These are phyloP conservation scores for Pisolithus orientalis DNA, from an alignment of 768 basidiomycete genomes.

Conservation along the genomic window DNA sequence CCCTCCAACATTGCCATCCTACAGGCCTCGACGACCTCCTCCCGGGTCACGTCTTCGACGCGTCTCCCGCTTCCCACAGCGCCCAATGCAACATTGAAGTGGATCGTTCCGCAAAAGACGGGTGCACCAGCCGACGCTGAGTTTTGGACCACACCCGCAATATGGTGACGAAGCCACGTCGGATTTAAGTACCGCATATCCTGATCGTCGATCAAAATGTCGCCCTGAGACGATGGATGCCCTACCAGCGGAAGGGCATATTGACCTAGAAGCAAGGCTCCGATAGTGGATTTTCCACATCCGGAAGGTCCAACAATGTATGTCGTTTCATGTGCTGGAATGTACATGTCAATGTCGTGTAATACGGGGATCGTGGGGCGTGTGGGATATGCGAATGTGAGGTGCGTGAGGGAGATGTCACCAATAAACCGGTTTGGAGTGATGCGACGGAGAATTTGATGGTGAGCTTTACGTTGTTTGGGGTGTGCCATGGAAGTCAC, in stretches of 20 bases:
- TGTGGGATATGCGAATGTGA: slow-evolving; percentile 71
- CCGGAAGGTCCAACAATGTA: slow-evolving; percentile 79
- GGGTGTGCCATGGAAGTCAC: background rate
- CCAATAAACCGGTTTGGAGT: slow-evolving; percentile 59
- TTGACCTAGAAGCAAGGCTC: slow-evolving; percentile 60
- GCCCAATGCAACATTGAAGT: slow-evolving; percentile 84
- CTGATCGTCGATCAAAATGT: slow-evolving; percentile 76
- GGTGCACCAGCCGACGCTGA: slow-evolving; percentile 40
- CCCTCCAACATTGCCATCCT: slow-evolving; percentile 82
- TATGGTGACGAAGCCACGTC: slow-evolving; percentile 56
- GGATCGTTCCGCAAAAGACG: slow-evolving; percentile 71
- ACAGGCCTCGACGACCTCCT: slow-evolving; percentile 78
- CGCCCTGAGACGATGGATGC: slow-evolving; percentile 31
- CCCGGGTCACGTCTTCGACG: slow-evolving; percentile 48
- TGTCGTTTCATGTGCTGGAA: slow-evolving; percentile 67
- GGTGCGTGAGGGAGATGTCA: slow-evolving; percentile 55
- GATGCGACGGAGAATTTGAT: slow-evolving; percentile 51
- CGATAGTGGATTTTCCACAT: slow-evolving; percentile 70
- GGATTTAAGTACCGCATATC: slow-evolving; percentile 70
- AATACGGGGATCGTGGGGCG: slow-evolving; percentile 59
- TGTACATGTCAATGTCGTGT: slow-evolving; percentile 53
- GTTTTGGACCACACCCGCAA: slow-evolving; percentile 76
- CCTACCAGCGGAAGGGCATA: slow-evolving; percentile 47
- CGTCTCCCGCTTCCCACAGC: slow-evolving; percentile 41
- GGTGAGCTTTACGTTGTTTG: slow-evolving; percentile 9